Conservation (phyloP, 345 rosid species). For the Syzygium aqueum region DNA sequence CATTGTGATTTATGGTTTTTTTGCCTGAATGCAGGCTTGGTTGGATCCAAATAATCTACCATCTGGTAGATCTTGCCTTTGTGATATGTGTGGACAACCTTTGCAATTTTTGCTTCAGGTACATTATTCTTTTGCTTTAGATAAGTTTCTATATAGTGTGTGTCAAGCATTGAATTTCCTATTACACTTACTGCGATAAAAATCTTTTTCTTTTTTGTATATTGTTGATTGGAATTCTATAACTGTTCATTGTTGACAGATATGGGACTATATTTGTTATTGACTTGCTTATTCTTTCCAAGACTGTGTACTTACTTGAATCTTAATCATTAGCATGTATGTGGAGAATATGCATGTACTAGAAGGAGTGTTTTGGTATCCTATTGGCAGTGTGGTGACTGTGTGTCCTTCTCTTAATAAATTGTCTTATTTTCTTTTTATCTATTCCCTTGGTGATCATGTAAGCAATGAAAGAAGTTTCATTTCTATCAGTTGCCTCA, state of each 20-base stretch:
- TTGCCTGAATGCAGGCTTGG: conserved; percentile 55
- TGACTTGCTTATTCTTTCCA: background rate
- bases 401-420: background rate
- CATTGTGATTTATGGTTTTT: background rate
- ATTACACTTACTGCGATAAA: background rate
- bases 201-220: background rate
- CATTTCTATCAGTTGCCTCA: background rate
- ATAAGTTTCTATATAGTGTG: background rate
- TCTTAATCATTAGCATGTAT: background rate
- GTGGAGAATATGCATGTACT: background rate
- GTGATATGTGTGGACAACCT: conserved; percentile 82
- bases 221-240: background rate
- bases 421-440: background rate
- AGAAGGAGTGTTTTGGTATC: background rate
- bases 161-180: background rate
- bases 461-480: background rate
- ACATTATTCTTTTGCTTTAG: background rate
- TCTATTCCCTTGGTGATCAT: background rate
- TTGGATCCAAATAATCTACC: conserved; percentile 81
- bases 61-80: conserved; percentile 42
- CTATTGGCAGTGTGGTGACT: background rate
- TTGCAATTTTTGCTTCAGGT: conserved; percentile 88
- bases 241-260: background rate
- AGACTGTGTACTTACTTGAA: background rate
- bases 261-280: background rate